Evolutionary conservation across 192 early-diverging fungal genomes (phyloP).

Genomic region (Lobosporangium transversale): DNA sequence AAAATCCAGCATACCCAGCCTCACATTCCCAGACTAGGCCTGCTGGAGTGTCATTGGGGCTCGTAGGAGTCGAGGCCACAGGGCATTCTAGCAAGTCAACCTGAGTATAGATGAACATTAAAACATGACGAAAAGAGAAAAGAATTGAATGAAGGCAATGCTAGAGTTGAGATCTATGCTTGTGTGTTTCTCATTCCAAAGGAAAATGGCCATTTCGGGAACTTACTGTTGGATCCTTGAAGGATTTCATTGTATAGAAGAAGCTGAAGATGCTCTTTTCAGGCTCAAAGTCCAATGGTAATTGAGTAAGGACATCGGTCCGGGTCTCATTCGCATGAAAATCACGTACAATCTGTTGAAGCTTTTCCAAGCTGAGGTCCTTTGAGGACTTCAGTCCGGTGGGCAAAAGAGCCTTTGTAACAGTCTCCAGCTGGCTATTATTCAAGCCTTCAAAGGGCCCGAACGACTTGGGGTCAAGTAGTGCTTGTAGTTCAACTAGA

Average conservation of each 20-base stretch:
- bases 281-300: constrained; percentile 29
- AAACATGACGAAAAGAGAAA: not conserved
- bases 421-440: not conserved
- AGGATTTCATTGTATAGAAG: constrained; percentile 28
- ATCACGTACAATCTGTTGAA: constrained; percentile 18
- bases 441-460: not conserved
- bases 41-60: constrained; percentile 10
- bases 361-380: constrained; percentile 19
- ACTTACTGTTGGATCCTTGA: constrained; percentile 27
- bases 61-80: constrained; percentile 21
- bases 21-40: constrained; percentile 41
- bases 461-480: not conserved
- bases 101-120: constrained; percentile 5
- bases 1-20: constrained; percentile 41
- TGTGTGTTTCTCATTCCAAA: no score
- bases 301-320: constrained; percentile 19
- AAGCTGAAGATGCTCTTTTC: constrained; percentile 39
- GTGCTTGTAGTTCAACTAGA: no score
- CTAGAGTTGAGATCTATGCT: no score
- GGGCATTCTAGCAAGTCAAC: constrained; percentile 22
- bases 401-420: constrained; percentile 12
- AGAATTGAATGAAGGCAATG: no score
- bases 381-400: constrained; percentile 28
- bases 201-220: no score
- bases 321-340: constrained; percentile 39